These are phyloP conservation scores for Colletotrichum sp. DNA, from an alignment of 2,329 filamentous ascomycete genomes.

Conservation along the genomic window DNA sequence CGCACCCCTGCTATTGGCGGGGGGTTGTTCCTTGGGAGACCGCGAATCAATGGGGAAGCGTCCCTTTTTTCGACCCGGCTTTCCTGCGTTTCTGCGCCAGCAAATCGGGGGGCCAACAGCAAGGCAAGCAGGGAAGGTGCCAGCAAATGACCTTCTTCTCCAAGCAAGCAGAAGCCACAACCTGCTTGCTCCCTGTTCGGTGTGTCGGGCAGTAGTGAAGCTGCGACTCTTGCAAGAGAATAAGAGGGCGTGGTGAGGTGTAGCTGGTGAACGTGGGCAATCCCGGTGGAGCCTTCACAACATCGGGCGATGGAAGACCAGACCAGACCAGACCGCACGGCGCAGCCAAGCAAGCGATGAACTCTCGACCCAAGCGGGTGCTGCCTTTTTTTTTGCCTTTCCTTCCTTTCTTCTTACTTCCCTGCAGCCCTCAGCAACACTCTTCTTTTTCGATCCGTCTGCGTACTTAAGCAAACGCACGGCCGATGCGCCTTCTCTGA, in stretches of 20 bases:
- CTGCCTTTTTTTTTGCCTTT: neutral
- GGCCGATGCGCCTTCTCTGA: slow-evolving; percentile 1
- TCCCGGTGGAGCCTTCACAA: neutral
- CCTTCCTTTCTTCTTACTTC: neutral
- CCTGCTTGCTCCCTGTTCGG: slow-evolving; percentile 8
- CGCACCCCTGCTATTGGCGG: slow-evolving; percentile 17
- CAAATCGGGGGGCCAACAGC: neutral
- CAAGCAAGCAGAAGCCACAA: neutral
- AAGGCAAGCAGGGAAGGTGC: slow-evolving; percentile 16
- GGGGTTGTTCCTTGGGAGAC: slow-evolving; percentile 25
- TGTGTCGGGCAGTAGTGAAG: neutral
- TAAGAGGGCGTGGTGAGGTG: neutral
- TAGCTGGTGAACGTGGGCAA: neutral
- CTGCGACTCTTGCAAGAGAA: neutral
- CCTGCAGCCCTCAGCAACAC: neutral
- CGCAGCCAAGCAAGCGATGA: neutral
- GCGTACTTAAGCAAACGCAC: slow-evolving; percentile 11
- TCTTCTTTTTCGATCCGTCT: neutral
- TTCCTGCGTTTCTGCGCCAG: slow-evolving; percentile 11
- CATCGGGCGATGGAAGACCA: neutral
- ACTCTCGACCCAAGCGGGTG: neutral
- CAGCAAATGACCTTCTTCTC: neutral
- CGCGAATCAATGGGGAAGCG: slow-evolving; percentile 19
- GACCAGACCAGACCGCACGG: neutral
- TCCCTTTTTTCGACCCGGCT: slow-evolving; percentile 4